Evolutionary conservation across 2,329 filamentous ascomycete genomes (phyloP), one percentile per base, ranked within the genome.

Genomic region (Lizonia empirigonia): DNA sequence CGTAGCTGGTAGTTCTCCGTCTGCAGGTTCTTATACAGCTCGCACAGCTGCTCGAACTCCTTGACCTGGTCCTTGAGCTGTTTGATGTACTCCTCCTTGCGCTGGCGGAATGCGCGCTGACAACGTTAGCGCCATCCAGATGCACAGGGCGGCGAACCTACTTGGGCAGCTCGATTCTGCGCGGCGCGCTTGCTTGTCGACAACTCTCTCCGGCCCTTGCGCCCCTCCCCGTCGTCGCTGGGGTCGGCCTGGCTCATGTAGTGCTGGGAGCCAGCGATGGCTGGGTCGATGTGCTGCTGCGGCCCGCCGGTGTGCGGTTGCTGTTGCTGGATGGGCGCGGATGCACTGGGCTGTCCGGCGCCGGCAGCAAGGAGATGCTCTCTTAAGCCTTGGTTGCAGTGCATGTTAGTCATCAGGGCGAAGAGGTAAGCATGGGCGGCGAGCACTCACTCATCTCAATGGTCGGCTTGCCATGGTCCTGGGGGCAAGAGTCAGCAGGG

Each of bases 11-110:
- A 94, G 75, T 97, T 96, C 73, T 99, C 93, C 22, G 84, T 80
- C 69, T 96, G 90, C 20, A 96, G 77, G n/a, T 82, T 78, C 73
- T 96, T 94, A 74, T 85, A 91, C 48, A 83, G 85, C 56, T 89
- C 83, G 60, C 91, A 89, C 74, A 96, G 84, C 15, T 85, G 82
- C 62, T 85, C 82, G 60, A 85, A 89, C 23, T 94, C 90, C 65
- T 90, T 87, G 42, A 97, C 91, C 71, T 97, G 90, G 70, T 94
- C 89, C 75, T 99, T 94, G 6, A 99, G 83, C 73, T 96, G 95
- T 79, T 96, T 96, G 74, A 99, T 99, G 73, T 99, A 97, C 36
- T 90, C 90, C 76, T 99, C 94, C 73, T 99, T 99, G 57, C 94
- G 89, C 77, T 97, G 92, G 33, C 94, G 90, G 76, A 99, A 99